Evolutionary conservation across 805 yeast species (phyloP).

Genomic region (Lachancea lanzarotensis): DNA sequence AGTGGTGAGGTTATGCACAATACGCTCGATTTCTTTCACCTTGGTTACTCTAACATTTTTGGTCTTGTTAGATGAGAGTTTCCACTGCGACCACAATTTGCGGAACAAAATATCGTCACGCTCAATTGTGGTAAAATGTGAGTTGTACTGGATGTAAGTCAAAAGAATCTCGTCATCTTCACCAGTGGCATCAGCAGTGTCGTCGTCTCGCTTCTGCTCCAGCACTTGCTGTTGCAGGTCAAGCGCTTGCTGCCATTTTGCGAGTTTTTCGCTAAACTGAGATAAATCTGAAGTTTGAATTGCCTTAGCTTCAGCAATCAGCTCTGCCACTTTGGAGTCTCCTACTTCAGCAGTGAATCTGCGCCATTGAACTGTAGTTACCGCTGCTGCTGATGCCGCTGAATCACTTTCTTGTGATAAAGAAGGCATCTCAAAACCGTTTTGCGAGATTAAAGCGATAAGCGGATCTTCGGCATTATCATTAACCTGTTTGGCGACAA

Average conservation of each 20-base stretch:
- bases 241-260: conserved; percentile 65
- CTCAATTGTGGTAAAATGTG: conserved; percentile 57
- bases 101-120: conserved; percentile 57
- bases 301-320: conserved; percentile 39
- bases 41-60: conserved; percentile 24
- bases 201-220: conserved; percentile 40
- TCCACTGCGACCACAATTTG: conserved; percentile 29
- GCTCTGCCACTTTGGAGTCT: conserved; percentile 67
- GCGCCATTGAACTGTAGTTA: conserved; percentile 50
- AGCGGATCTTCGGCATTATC: conserved; percentile 29
- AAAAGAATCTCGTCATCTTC: conserved; percentile 69
- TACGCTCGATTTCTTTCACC: conserved; percentile 33
- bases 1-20: conserved; percentile 38
- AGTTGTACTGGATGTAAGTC: conserved; percentile 68
- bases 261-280: conserved; percentile 50
- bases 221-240: conserved; percentile 53
- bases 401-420: conserved; percentile 12
- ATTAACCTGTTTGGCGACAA: conserved; percentile 13
- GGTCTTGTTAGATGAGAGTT: conserved; percentile 9
- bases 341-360: conserved; percentile 54
- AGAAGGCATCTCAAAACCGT: conserved; percentile 30
- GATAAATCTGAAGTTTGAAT: conserved; percentile 35
- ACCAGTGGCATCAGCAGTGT: conserved; percentile 46
- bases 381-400: conserved; percentile 27
- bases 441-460: conserved; percentile 33